Evolutionary conservation across 1,284 basidiomycete genomes (phyloP).

Genomic region (Cryptococcus maquisensis): DNA sequence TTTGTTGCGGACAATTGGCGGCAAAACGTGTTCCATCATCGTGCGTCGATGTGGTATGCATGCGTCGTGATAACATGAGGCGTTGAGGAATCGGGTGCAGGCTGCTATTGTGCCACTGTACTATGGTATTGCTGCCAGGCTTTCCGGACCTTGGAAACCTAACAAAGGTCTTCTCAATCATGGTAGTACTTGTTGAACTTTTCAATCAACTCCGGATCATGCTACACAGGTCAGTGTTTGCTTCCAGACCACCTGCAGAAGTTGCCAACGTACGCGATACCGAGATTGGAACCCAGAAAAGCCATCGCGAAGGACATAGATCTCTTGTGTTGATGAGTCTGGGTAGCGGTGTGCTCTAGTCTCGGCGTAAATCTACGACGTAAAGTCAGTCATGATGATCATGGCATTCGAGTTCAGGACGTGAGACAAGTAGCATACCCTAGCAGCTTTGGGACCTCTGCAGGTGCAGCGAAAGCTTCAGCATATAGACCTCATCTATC

Average conservation of each 20-base stretch:
- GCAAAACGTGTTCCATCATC: too few species aligned
- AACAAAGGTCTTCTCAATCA: constrained; percentile 14
- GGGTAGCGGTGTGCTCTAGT: constrained; percentile 21
- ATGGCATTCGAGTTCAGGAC: background rate
- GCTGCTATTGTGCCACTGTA: too few species aligned
- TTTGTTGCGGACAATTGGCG: too few species aligned
- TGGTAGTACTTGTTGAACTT: constrained; percentile 49
- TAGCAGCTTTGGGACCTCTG: constrained; percentile 47
- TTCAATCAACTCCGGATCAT: constrained; percentile 45
- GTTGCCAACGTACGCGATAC: constrained; percentile 35
- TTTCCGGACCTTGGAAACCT: too few species aligned
- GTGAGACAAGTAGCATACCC: constrained; percentile 23
- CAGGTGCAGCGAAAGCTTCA: background rate
- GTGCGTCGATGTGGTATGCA: too few species aligned
- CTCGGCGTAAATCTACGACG: constrained; percentile 44
- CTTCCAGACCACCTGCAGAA: background rate
- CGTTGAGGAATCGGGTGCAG: too few species aligned
- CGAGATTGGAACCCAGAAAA: constrained; percentile 46
- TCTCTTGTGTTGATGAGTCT: constrained; percentile 25
- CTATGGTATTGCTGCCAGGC: too few species aligned
- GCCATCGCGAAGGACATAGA: constrained; percentile 47
- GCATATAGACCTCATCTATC: background rate
- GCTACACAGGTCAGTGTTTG: constrained; percentile 17
- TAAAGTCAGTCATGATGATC: background rate
- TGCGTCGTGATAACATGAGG: too few species aligned